Evolutionary conservation across 106 monocot genomes (phyloP).

Genomic region (Xerophyta viscosa): DNA sequence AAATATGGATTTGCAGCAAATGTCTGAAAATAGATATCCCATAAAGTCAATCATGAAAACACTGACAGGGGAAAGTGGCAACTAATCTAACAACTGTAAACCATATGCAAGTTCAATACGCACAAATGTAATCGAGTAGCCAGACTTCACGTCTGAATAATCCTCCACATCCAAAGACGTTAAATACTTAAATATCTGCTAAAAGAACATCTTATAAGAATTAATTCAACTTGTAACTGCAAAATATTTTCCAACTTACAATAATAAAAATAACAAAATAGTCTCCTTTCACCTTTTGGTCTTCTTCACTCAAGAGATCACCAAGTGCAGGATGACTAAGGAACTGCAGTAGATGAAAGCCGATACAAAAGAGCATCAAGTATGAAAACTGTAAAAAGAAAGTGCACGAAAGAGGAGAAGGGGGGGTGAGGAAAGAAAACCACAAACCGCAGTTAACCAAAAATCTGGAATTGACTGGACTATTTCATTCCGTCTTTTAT

Average conservation of each 20-base stretch:
- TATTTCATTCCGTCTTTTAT: slow-evolving; percentile 54
- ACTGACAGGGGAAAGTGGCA: background rate
- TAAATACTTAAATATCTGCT: slow-evolving; percentile 80
- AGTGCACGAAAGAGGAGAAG: background rate
- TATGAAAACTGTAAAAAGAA: slow-evolving; percentile 1
- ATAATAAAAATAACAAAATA: too few species aligned
- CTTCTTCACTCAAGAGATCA: slow-evolving; percentile 66
- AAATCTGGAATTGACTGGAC: slow-evolving; percentile 91
- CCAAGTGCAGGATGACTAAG: slow-evolving; percentile 76
- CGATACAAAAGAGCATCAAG: background rate
- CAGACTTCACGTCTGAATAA: slow-evolving; percentile 67
- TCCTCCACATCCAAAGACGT: slow-evolving; percentile 62
- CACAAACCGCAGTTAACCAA: slow-evolving; percentile 84
- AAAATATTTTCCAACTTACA: too few species aligned
- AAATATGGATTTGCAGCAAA: slow-evolving; percentile 71
- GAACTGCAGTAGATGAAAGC: slow-evolving; percentile 34
- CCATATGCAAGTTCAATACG: slow-evolving; percentile 19
- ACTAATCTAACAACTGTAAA: too few species aligned
- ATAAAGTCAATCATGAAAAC: background rate
- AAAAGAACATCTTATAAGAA: too few species aligned
- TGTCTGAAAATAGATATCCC: slow-evolving; percentile 24
- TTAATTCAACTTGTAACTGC: too few species aligned
- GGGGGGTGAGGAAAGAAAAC: background rate
- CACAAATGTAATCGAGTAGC: slow-evolving; percentile 79
- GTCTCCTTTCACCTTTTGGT: slow-evolving; percentile 53